A percentile compares a stretch with the other conserved stretches of the same genome.
phyloP scores from a whole-genome alignment of 177 flowering plant genomes.

The Telopea speciosissima region DNA sequence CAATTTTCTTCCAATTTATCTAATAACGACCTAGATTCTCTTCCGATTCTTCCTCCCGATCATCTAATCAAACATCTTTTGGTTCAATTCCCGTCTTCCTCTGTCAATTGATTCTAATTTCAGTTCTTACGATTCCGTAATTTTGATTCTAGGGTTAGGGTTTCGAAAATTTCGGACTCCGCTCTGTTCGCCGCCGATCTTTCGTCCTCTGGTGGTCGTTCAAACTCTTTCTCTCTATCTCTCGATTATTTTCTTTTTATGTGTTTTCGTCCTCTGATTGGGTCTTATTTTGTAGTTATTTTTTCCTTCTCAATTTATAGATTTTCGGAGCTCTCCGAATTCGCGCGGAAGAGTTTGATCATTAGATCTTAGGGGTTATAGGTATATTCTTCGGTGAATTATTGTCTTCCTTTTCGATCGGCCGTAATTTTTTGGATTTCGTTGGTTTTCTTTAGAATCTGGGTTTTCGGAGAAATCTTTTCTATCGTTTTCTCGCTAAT shows the following conservation, averaged over 20 bases:
- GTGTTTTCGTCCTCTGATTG: conserved; percentile 3
- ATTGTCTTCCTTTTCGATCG: conserved; percentile 1
- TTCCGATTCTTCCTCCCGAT: not conserved
- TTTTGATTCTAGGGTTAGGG: conserved; percentile 2
- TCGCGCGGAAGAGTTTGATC: conserved; percentile 6
- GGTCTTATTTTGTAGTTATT: conserved; percentile 1
- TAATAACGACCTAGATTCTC: not conserved
- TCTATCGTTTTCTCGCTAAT: conserved; percentile 7
- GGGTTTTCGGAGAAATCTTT: conserved; percentile 26
- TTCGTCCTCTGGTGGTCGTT: not conserved
- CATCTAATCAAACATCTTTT: not conserved
- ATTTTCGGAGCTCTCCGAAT: not conserved
- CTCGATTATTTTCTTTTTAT: conserved; percentile 1
- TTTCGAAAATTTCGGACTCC: not conserved
- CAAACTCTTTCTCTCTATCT: too few relatives aligned
- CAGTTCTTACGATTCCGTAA: not conserved
- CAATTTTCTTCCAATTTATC: not conserved
- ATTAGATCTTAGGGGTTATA: conserved; percentile 7
- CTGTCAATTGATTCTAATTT: not conserved
- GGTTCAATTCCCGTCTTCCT: not conserved
- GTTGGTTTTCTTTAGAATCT: conserved; percentile 13
- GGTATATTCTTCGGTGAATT: not conserved
- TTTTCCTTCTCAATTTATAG: not conserved
- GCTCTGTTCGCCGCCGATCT: conserved; percentile 7
- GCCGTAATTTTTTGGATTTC: conserved; percentile 12